Percentiles rank a stretch among this genome's conserved stretches.
Conservation (phyloP, 1,284 basidiomycete genomes). For the Cutaneotrichosporon dermatis region DNA sequence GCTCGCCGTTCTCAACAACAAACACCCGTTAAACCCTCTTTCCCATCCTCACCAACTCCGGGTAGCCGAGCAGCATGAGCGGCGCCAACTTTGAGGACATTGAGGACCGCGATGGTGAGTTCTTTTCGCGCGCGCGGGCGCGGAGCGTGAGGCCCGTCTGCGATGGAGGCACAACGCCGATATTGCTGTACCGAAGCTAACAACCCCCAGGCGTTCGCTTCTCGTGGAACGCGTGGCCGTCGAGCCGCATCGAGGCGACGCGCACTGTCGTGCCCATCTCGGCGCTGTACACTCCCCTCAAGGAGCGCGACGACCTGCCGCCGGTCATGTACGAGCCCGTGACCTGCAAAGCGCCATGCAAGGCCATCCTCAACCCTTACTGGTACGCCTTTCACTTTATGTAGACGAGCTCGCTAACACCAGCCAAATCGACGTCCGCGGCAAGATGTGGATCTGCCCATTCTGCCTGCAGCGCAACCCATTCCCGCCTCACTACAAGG, state of each 20-base stretch:
- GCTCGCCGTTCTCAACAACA: background rate
- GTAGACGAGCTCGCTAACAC: constrained; percentile 3
- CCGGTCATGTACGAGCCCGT: constrained; percentile 98
- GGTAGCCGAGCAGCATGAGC: constrained; percentile 32
- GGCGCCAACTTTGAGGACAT: constrained; percentile 52
- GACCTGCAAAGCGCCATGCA: constrained; percentile 95
- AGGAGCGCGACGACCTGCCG: constrained; percentile 89
- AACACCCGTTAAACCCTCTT: background rate
- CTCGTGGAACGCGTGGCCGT: constrained; percentile 99
- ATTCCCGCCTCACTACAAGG: constrained; percentile 98
- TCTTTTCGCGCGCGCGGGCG: background rate
- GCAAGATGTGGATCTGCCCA: constrained; percentile 98
- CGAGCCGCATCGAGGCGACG: constrained; percentile 93
- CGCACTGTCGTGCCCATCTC: constrained; percentile 97
- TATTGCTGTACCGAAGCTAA: background rate
- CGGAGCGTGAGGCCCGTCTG: background rate
- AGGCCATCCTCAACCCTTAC: constrained; percentile 95
- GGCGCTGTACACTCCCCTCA: constrained; percentile 95
- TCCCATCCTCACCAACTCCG: background rate
- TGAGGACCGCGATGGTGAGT: constrained; percentile 61
- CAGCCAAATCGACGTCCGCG: constrained; percentile 96
- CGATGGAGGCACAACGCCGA: background rate
- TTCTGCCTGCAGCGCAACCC: constrained; percentile 96
- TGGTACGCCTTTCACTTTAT: constrained; percentile 56
- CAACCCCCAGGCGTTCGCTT: constrained; percentile 67